Base-by-base conservation (phyloP, 768 basidiomycete species). In the Tylopilus sp. region DNA sequence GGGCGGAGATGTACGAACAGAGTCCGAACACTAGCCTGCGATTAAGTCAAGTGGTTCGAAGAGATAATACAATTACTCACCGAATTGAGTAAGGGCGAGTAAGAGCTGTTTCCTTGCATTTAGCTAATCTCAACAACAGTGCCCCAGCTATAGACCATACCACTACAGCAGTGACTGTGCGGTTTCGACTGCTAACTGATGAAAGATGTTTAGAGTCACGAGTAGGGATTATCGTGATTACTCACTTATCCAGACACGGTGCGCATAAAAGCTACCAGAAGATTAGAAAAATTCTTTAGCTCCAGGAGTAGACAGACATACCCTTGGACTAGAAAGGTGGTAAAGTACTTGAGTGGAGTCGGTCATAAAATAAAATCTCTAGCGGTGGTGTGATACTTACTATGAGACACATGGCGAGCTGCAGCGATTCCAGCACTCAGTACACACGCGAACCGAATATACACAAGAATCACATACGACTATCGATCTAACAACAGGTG, bases 191-290 rank as follows among this genome's bases (percentile, higher is more conserved):
- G 6, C 62, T 64, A 29, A 65, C 64, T 65, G 42, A 45, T 36
- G 25, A 6, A 10, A 19, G 16, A 28, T 17, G 8, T 57, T 36
- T 8, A 10, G 2, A 40, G 3, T 4, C 19, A 21, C 8, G 16
- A 29, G 22, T 16, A 1, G 13, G 16, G n/a, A 24, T 4, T 3
- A 12, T 11, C 1, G 5, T 21, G 14, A 10, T 13, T n/a, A 37
- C 63, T 38, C 40, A 65, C 63, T 66, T 56, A 65, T 64, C 62
- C 62, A 67, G 19, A 66, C 59, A 33, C 62, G 63, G 24, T 65
- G 65, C 22, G 52, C 51, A 24, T 66, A 66, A 30, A 65, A 65
- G 47, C 65, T 67, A 38, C 40, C 11, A 24, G 8, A 2, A 0
- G 1, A 16, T 61, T 14, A 57, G 53, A 17, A 10, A n/a, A 30